These are phyloP conservation scores for Botrytis sinoallii DNA, from an alignment of 2,329 filamentous ascomycete genomes.

Conservation along the genomic window DNA sequence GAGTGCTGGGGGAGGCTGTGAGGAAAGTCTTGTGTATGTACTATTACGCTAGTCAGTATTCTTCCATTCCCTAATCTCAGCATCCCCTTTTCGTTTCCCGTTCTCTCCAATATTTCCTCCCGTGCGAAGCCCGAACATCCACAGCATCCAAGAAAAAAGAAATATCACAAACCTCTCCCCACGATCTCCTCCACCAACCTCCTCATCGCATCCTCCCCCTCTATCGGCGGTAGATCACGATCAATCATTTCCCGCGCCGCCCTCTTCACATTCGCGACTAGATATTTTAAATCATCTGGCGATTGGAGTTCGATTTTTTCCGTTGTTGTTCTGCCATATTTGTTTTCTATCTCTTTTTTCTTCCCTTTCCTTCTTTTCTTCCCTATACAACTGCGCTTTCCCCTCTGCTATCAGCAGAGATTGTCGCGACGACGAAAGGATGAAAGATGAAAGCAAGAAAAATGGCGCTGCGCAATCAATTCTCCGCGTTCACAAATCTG, in stretches of 20 bases:
- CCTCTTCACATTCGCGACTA: slow-evolving; percentile 66
- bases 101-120: not conserved
- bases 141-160: not conserved
- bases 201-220: slow-evolving; percentile 56
- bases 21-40: slow-evolving; percentile 61
- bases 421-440: not conserved
- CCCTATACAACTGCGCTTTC: not conserved
- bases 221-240: slow-evolving; percentile 64
- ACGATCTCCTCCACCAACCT: slow-evolving; percentile 58
- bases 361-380: not conserved
- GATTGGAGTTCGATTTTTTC: slow-evolving; percentile 76
- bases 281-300: slow-evolving; percentile 68
- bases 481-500: not conserved
- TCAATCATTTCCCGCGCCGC: slow-evolving; percentile 66
- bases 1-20: slow-evolving; percentile 56
- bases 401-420: not conserved
- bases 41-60: slow-evolving; percentile 37
- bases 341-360: not conserved
- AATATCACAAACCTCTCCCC: slow-evolving; percentile 50
- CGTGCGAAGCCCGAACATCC: no score
- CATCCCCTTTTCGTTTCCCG: not conserved
- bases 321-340: slow-evolving; percentile 50
- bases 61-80: not conserved
- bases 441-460: not conserved
- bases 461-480: not conserved